These are phyloP conservation scores for Hygrophila difformis DNA, from an alignment of 257 asterid genomes.

Conservation along the genomic window DNA sequence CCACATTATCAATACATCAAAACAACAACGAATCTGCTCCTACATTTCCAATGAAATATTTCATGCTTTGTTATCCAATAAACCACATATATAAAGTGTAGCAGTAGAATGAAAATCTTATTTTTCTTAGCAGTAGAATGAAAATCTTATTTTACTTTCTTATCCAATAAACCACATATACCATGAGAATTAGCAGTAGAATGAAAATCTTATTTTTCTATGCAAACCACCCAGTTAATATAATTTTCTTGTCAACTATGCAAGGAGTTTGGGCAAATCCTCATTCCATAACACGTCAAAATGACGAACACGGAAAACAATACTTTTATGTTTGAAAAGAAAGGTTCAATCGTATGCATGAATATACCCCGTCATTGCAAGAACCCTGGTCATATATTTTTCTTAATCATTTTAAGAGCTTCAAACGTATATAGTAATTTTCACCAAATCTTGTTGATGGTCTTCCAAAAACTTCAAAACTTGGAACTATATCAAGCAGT, in stretches of 20 bases:
- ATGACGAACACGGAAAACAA: too few relatives aligned
- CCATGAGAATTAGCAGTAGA: background rate
- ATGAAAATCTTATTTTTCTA: background rate
- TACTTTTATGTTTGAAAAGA: too few relatives aligned
- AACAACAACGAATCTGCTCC: background rate
- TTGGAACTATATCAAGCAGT: too few relatives aligned
- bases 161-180: too few relatives aligned
- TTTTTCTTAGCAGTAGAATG: background rate
- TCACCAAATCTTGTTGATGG: too few relatives aligned
- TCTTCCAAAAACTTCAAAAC: too few relatives aligned
- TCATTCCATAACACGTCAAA: too few relatives aligned
- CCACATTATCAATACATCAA: background rate
- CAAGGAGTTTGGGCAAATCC: background rate
- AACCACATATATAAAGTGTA: conserved; percentile 6
- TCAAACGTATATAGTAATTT: background rate
- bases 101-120: background rate
- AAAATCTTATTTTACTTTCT: too few relatives aligned
- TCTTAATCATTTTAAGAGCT: background rate
- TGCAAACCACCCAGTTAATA: background rate
- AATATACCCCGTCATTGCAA: conserved; percentile 8
- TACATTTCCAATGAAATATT: background rate
- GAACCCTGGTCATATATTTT: background rate
- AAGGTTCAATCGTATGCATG: too few relatives aligned
- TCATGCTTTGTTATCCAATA: background rate
- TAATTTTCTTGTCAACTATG: background rate